Evolutionary conservation across 805 yeast genomes (phyloP).

Genomic region (Yamadazyma endophytica): DNA sequence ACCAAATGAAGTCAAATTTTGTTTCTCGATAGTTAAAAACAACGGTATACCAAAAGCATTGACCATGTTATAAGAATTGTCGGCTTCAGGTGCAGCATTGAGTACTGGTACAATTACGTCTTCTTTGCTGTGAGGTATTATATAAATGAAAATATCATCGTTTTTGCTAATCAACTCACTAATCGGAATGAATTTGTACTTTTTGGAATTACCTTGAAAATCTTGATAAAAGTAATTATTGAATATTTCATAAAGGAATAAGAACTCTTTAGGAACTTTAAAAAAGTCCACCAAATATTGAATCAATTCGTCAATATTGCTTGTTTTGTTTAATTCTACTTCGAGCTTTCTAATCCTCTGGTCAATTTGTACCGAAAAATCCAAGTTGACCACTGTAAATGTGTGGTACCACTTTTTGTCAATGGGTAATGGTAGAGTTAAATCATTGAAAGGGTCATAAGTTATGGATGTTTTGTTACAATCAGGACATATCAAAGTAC

Average conservation of each 20-base stretch:
- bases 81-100: conserved; percentile 37
- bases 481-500: conserved; percentile 83
- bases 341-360: conserved; percentile 43
- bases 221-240: conserved; percentile 64
- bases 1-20: conserved; percentile 55
- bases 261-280: conserved; percentile 18
- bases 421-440: conserved; percentile 85
- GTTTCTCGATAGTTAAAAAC: conserved; percentile 53
- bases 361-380: conserved; percentile 5
- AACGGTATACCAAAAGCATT: conserved; percentile 74
- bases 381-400: conserved; percentile 58
- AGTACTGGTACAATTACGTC: conserved; percentile 56
- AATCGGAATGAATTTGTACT: conserved; percentile 57
- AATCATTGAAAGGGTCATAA: conserved; percentile 89
- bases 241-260: conserved; percentile 46
- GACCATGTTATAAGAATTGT: conserved; percentile 30
- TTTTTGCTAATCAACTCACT: conserved; percentile 58
- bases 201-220: conserved; percentile 55
- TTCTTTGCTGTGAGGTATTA: conserved; percentile 40
- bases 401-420: conserved; percentile 66
- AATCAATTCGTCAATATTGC: conserved; percentile 62
- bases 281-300: conserved; percentile 52
- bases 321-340: conserved; percentile 65
- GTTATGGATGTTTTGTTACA: conserved; percentile 80
- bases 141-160: conserved; percentile 67